Percentiles rank a stretch among this genome's conserved stretches.
phyloP scores from a whole-genome alignment of 1,139 yeast species.

The Arxiozyma slooffiae region DNA sequence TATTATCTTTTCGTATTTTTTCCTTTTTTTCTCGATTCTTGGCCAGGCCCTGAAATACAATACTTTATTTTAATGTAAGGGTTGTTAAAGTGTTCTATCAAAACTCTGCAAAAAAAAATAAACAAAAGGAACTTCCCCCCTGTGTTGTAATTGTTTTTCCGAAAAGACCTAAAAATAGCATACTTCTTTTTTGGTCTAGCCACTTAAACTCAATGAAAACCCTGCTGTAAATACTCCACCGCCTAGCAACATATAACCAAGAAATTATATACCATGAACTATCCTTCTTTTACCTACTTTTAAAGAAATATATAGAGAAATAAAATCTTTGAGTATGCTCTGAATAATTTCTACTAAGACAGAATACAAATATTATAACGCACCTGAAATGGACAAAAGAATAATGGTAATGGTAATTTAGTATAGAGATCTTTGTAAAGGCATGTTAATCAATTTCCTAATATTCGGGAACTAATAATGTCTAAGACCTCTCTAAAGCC shows the following conservation, averaged over 20 bases:
- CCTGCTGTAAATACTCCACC: neutral
- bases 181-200: neutral
- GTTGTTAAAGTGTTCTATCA: neutral
- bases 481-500: neutral
- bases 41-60: neutral
- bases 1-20: neutral
- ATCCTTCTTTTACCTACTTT: neutral
- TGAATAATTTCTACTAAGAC: no score
- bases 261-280: neutral
- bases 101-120: no score
- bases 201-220: neutral
- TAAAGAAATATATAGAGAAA: neutral
- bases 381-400: neutral
- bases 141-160: neutral
- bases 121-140: no score
- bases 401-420: neutral
- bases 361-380: neutral
- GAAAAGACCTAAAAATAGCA: neutral
- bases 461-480: neutral
- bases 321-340: neutral
- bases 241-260: neutral
- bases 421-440: neutral
- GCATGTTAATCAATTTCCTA: no score
- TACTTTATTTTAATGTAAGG: neutral
- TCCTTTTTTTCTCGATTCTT: neutral